Percentiles rank a stretch among this genome's conserved stretches.
phyloP scores from a whole-genome alignment of 805 yeast genomes.

The Pichia insulana region DNA sequence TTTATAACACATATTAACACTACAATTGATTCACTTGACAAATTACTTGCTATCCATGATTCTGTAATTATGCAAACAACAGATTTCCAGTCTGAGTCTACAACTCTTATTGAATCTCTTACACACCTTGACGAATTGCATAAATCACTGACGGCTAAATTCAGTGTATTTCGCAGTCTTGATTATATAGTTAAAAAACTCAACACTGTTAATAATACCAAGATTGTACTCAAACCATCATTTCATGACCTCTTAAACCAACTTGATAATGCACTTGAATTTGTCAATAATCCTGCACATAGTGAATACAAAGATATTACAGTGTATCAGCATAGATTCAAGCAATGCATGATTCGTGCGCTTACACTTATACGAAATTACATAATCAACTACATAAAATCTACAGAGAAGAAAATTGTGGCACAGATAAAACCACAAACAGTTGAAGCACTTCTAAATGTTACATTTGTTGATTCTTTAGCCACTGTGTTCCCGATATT shows the following conservation, averaged over 20 bases:
- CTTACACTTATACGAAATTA: conserved; percentile 67
- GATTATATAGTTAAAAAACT: conserved; percentile 62
- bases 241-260: conserved; percentile 46
- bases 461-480: conserved; percentile 42
- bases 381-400: conserved; percentile 37
- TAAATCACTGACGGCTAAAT: conserved; percentile 36
- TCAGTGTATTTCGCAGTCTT: conserved; percentile 58
- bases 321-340: conserved; percentile 59
- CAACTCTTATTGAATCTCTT: conserved; percentile 40
- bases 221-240: conserved; percentile 52
- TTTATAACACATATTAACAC: conserved; percentile 39
- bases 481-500: neutral
- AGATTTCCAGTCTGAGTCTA: conserved; percentile 53
- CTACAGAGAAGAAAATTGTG: conserved; percentile 21
- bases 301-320: conserved; percentile 56
- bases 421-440: conserved; percentile 13
- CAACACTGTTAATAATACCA: conserved; percentile 55
- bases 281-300: conserved; percentile 45
- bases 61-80: conserved; percentile 53
- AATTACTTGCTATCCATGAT: conserved; percentile 43
- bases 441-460: conserved; percentile 56
- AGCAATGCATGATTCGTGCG: conserved; percentile 78
- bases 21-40: conserved; percentile 37
- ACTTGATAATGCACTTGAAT: conserved; percentile 59
- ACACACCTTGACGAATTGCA: conserved; percentile 33